Base-by-base conservation (phyloP, 1,284 basidiomycete genomes). In the Rugosomyces carneus region DNA sequence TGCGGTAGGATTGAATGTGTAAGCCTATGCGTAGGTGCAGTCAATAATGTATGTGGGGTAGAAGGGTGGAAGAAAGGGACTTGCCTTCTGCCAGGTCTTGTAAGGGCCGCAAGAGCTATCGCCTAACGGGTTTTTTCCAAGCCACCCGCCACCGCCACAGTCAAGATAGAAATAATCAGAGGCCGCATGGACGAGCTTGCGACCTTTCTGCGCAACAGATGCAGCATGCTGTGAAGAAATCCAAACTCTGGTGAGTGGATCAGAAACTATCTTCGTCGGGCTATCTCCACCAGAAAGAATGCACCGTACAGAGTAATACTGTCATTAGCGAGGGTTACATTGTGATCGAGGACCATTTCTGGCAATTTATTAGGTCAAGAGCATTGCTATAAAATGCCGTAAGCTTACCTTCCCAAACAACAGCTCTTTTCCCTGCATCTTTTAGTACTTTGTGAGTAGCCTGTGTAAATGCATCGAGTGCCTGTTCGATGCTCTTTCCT, bases 131-230 rank as follows among this genome's bases (percentile, higher is more conserved):
- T 67, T 56, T 31, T 70, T 67, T n/a, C 85, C 87, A 16, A 93
- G 60, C 89, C 90, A 94, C 20, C 66, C 80, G 5, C 91, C 91
- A 1, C 64, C 80, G 10, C 93, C 90, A 59, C 89, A 90, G 57
- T 91, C 87, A 21, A 91, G 75, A 61, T 91, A 92, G 67, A 90
- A 86, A 66, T 78, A 88, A 54, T 88, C 75, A 13, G 77, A 80
- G 0, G 85, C 73, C 88, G 80, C 78, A 48, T 88, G 84, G 16
- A 92, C 69, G 43, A 89, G 62, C 10, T 73, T 68, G 63, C 74
- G 78, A 1, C 82, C 80, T 50, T 78, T 73, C 1, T 76, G 60
- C 0, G 80, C 76, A 1, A 90, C 81, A 1, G 72, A 63, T 1
- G 66, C 66, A 0, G 78, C 83, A 53, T 86, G 70, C 13, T 65